Evolutionary conservation across 2,329 filamentous ascomycete genomes (phyloP).

Genomic region (Drechslera avenae): DNA sequence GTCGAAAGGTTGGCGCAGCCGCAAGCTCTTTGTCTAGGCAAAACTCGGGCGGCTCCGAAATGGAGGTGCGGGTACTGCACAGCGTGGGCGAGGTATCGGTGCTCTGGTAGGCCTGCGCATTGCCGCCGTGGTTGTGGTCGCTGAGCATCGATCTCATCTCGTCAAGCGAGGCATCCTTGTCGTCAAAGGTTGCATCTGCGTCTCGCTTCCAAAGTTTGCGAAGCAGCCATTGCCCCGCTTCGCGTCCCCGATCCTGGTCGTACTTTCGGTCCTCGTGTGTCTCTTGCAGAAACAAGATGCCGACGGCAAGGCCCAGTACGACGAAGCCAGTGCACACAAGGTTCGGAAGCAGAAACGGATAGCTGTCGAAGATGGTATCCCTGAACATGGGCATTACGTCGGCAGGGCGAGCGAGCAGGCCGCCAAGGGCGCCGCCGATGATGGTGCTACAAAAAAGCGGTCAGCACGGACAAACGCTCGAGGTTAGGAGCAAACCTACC

Average conservation of each 20-base stretch:
- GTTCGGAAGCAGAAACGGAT: constrained; percentile 90
- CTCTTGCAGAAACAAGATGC: constrained; percentile 88
- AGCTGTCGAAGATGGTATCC: constrained; percentile 80
- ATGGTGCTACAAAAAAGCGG: constrained; percentile 69
- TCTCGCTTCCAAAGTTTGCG: constrained; percentile 40
- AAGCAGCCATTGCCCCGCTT: constrained; percentile 74
- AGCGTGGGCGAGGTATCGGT: constrained; percentile 61
- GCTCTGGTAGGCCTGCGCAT: constrained; percentile 67
- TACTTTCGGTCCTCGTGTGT: constrained; percentile 84
- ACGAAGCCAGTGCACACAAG: constrained; percentile 85
- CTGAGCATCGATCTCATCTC: constrained; percentile 67
- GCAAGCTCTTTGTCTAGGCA: constrained; percentile 36
- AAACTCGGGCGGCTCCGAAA: constrained; percentile 43
- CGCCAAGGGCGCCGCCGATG: constrained; percentile 88
- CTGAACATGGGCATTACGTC: constrained; percentile 80
- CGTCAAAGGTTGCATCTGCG: constrained; percentile 37
- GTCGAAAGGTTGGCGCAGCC: constrained; percentile 44
- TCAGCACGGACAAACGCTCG: constrained; percentile 24
- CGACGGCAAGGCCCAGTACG: constrained; percentile 74
- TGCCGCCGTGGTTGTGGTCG: constrained; percentile 22
- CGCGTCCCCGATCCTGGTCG: constrained; percentile 74
- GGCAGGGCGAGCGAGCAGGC: constrained; percentile 85
- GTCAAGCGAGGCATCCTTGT: constrained; percentile 58
- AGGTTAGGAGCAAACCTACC: constrained; percentile 56
- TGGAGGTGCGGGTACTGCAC: constrained; percentile 40